Evolutionary conservation across 192 early-diverging fungal species (phyloP), one percentile per base, ranked within the genome.

Genomic region (Backusella parvicylindrica): DNA sequence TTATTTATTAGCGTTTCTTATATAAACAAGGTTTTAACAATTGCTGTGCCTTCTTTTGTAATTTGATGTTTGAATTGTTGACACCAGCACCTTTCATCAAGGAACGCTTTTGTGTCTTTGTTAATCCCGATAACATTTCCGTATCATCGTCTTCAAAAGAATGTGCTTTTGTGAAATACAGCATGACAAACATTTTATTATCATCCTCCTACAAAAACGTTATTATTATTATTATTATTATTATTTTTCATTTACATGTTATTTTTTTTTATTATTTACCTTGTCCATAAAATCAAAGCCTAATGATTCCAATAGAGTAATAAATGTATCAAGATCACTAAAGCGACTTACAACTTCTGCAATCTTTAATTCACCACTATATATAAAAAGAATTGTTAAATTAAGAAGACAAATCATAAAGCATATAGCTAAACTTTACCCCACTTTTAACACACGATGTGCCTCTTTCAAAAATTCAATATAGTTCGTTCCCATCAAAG

Each of bases 401-500:
- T 47, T 6, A n/a, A 16, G 7, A 47, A 35, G 6, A 35, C 33
- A 35, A 6, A 35, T 35, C n/a, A n/a, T n/a, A n/a, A n/a, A n/a
- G n/a, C n/a, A n/a, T n/a, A n/a, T n/a, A n/a, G n/a, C n/a, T n/a
- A n/a, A n/a, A n/a, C n/a, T n/a, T 73, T 85, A 94, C 92, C 84
- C 87, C 71, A 77, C 73, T 82, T 93, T 95, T 67, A 98, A 75
- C 9, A 98, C 92, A 50, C 98, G 88, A 68, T 91, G 84, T 1
- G 96, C 98, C 80, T 99, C 98, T 70, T 83, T 86, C 28, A 98
- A 72, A 81, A 97, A 98, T 75, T 95, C 92, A 68, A 95, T 80
- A 82, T 93, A 98, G 78, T 99, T 97, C 0, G 94, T 96, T 12
- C 97, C 97, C 98, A 99, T 99, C 77, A 98, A 82, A n/a, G 92